phyloP scores from a whole-genome alignment of 306 rosid species.

The Oxytropis ochrocephala region DNA sequence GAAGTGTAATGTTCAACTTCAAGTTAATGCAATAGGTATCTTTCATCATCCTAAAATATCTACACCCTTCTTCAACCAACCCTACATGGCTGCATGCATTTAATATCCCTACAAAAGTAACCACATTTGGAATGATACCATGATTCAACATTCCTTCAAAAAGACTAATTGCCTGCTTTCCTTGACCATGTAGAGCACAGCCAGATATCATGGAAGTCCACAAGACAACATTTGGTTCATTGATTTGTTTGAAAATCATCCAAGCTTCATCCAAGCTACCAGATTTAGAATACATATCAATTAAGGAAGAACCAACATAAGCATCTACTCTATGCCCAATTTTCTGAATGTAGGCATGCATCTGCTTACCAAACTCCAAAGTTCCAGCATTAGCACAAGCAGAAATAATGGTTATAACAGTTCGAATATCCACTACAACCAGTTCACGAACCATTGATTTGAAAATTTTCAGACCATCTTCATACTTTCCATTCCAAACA shows the following conservation, averaged over 20 bases:
- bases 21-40: constrained; percentile 46
- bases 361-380: constrained; percentile 58
- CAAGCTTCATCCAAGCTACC: constrained; percentile 64
- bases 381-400: constrained; percentile 60
- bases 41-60: constrained; percentile 71
- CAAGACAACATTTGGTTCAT: constrained; percentile 46
- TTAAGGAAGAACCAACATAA: constrained; percentile 57
- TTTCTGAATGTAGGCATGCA: constrained; percentile 64
- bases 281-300: constrained; percentile 85
- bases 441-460: constrained; percentile 49
- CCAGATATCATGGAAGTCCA: constrained; percentile 89
- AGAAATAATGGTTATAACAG: constrained; percentile 61
- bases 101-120: constrained; percentile 70
- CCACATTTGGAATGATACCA: constrained; percentile 65
- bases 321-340: constrained; percentile 50
- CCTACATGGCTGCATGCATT: constrained; percentile 90
- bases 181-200: constrained; percentile 68
- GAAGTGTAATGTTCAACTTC: constrained; percentile 68
- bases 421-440: constrained; percentile 51
- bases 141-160: constrained; percentile 54
- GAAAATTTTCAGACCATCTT: constrained; percentile 56
- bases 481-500: constrained; percentile 53
- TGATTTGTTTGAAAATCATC: constrained; percentile 40
- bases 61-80: constrained; percentile 62
- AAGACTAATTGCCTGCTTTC: constrained; percentile 46